phyloP scores from a whole-genome alignment of 164 flowering plant species.

The Cinnamomum micranthum region DNA sequence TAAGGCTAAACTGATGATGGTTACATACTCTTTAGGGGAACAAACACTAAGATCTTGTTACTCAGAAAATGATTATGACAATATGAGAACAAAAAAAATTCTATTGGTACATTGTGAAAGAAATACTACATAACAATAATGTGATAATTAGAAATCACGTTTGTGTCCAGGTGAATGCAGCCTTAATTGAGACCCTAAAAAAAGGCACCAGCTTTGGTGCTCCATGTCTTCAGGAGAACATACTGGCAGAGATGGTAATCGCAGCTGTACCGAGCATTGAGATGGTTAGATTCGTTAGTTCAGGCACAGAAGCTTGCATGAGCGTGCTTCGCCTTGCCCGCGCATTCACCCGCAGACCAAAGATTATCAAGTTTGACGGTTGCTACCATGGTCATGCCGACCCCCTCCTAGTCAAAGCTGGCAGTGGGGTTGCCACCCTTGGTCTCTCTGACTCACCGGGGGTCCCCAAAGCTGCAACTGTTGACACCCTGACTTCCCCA shows the following conservation, averaged over 20 bases:
- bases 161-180: conserved; percentile 63
- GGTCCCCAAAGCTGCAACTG: conserved; percentile 79
- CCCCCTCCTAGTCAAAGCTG: conserved; percentile 91
- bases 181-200: conserved; percentile 84
- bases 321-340: conserved; percentile 87
- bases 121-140: too few relatives aligned
- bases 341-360: conserved; percentile 65
- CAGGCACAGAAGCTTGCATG: conserved; percentile 99
- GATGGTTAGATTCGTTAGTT: conserved; percentile 95
- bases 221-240: conserved; percentile 85
- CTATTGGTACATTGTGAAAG: too few relatives aligned
- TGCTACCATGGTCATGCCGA: conserved; percentile 99
- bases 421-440: conserved; percentile 97
- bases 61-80: too few relatives aligned
- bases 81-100: too few relatives aligned
- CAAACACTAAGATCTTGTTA: too few relatives aligned
- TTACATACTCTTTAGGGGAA: too few relatives aligned
- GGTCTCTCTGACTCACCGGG: conserved; percentile 99
- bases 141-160: background rate
- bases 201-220: conserved; percentile 99
- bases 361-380: conserved; percentile 87
- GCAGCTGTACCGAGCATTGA: conserved; percentile 90
- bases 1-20: too few relatives aligned
- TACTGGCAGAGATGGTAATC: conserved; percentile 83
- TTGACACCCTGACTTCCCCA: conserved; percentile 70